Evolutionary conservation across 2,329 filamentous ascomycete genomes (phyloP).

Genomic region (Microdochium nivale): DNA sequence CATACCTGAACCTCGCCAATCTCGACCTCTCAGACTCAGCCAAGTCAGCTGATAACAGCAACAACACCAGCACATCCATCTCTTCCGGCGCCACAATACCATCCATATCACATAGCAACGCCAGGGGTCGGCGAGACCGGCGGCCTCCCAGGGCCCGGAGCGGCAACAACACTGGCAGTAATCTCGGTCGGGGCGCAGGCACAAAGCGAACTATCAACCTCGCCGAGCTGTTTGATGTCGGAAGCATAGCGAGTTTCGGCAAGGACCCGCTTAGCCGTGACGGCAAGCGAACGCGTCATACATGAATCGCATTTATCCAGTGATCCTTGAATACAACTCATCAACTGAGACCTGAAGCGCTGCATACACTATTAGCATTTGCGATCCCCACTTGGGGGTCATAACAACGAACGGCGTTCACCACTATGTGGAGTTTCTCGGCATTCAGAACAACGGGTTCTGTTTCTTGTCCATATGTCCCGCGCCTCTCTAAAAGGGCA

Average conservation of each 20-base stretch:
- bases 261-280: slow-evolving; percentile 48
- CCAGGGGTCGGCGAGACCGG: slow-evolving; percentile 8
- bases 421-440: background rate
- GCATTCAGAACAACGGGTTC: background rate
- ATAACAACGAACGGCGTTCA: background rate
- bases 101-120: slow-evolving; percentile 3
- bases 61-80: slow-evolving; percentile 17
- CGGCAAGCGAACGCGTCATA: slow-evolving; percentile 42
- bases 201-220: slow-evolving; percentile 67
- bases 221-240: slow-evolving; percentile 67
- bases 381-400: background rate
- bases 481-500: background rate
- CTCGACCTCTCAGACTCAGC: slow-evolving; percentile 47
- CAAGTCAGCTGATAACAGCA: slow-evolving; percentile 27
- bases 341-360: background rate
- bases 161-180: slow-evolving; percentile 14
- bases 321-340: background rate
- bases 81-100: slow-evolving; percentile 6
- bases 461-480: background rate
- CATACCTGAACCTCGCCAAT: slow-evolving; percentile 53
- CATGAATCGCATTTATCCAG: slow-evolving; percentile 14
- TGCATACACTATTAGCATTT: background rate
- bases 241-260: slow-evolving; percentile 46
- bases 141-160: slow-evolving; percentile 10
- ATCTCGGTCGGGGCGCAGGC: slow-evolving; percentile 56